phyloP scores from a whole-genome alignment of 805 yeast species.

The Candida pseudofarinosa region DNA sequence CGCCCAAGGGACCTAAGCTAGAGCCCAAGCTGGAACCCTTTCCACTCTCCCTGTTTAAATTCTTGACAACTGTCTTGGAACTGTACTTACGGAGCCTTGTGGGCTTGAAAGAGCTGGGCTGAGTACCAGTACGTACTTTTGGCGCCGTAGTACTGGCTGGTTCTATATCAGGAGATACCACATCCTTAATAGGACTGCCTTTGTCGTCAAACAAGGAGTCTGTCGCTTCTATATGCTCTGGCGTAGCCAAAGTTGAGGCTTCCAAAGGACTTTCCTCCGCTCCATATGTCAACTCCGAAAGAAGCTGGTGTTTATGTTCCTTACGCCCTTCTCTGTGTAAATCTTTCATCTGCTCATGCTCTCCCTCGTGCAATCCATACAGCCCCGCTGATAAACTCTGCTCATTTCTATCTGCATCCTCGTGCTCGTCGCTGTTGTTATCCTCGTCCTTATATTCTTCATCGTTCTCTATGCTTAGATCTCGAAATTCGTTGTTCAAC shows the following conservation, averaged over 20 bases:
- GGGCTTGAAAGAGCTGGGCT: slow-evolving; percentile 27
- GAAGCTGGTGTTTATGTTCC: slow-evolving; percentile 26
- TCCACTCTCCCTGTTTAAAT: slow-evolving; percentile 14
- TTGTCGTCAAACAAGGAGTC: slow-evolving; percentile 33
- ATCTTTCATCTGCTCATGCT: slow-evolving; percentile 22
- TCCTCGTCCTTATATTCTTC: slow-evolving; percentile 11
- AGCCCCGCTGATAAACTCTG: background rate
- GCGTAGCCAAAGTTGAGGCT: slow-evolving; percentile 30
- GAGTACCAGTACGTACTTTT: slow-evolving; percentile 22
- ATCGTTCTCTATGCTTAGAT: slow-evolving; percentile 14
- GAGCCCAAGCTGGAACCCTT: slow-evolving; percentile 9
- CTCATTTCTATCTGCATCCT: background rate
- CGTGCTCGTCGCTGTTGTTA: slow-evolving; percentile 8
- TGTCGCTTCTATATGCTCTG: slow-evolving; percentile 12
- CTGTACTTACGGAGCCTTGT: slow-evolving; percentile 28
- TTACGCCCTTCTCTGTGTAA: slow-evolving; percentile 32
- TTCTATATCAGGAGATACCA: slow-evolving; percentile 1
- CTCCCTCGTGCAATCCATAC: slow-evolving; percentile 4
- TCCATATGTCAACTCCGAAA: slow-evolving; percentile 43
- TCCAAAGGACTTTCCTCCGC: slow-evolving; percentile 26
- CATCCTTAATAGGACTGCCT: slow-evolving; percentile 24
- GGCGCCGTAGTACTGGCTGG: slow-evolving; percentile 7
- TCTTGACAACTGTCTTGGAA: slow-evolving; percentile 26
- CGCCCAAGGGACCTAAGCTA: slow-evolving; percentile 27
- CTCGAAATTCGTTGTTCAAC: slow-evolving; percentile 15